Conservation (phyloP, 1,139 yeast species). For the Taiozyma sp. region DNA sequence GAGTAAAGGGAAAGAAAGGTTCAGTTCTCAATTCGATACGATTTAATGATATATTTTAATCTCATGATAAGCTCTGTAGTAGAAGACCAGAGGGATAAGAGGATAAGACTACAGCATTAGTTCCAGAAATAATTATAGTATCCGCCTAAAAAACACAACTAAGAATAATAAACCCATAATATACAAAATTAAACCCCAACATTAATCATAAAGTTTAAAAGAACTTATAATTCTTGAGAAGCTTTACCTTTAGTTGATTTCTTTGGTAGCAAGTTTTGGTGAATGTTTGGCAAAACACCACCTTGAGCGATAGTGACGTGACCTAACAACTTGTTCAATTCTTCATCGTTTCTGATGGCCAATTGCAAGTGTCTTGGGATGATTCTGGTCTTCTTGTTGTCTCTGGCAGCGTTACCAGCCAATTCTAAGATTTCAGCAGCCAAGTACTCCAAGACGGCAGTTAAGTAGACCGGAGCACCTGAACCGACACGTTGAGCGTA, state of each 20-base stretch:
- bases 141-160: slow-evolving; percentile 23
- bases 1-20: background rate
- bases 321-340: slow-evolving; percentile 89
- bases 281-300: slow-evolving; percentile 98
- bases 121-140: slow-evolving; percentile 24
- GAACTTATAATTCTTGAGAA: slow-evolving; percentile 75
- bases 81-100: too few relatives aligned
- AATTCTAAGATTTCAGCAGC: slow-evolving; percentile 97
- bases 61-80: too few relatives aligned
- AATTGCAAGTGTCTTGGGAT: slow-evolving; percentile 98
- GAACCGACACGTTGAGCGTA: slow-evolving; percentile 99
- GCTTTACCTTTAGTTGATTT: slow-evolving; percentile 81
- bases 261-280: slow-evolving; percentile 95
- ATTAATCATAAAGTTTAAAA: slow-evolving; percentile 10
- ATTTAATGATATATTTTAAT: background rate
- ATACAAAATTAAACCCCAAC: slow-evolving; percentile 24
- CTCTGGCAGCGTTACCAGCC: slow-evolving; percentile 99
- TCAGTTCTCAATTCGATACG: background rate
- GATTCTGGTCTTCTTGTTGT: slow-evolving; percentile 96
- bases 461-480: slow-evolving; percentile 94
- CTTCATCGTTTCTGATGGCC: slow-evolving; percentile 98
- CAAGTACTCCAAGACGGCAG: slow-evolving; percentile 93
- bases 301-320: slow-evolving; percentile 96
- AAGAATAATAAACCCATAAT: slow-evolving; percentile 24
- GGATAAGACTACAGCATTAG: background rate